Percentiles rank a stretch among this genome's conserved stretches.
These are phyloP conservation scores for Mangifera indica DNA, from an alignment of 345 rosid genomes.

Conservation along the genomic window DNA sequence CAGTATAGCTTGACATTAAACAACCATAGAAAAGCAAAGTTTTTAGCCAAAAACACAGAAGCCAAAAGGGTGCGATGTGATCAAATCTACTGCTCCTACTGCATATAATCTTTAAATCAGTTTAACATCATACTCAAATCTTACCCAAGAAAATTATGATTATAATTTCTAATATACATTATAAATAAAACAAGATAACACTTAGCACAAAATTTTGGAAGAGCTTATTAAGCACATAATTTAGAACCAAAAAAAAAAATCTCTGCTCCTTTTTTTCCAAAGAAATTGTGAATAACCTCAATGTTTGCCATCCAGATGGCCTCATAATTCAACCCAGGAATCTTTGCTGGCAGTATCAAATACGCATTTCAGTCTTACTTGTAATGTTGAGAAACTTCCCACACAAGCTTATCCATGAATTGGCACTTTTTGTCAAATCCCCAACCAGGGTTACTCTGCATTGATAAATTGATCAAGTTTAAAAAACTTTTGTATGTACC, in stretches of 20 bases:
- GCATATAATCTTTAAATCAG: too few relatives aligned
- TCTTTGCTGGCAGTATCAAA: background rate
- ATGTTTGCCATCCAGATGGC: background rate
- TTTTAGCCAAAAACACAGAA: too few relatives aligned
- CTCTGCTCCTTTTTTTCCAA: conserved; percentile 1
- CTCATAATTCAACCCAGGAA: background rate
- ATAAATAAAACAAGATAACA: background rate
- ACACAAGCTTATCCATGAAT: conserved; percentile 82
- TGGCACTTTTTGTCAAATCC: conserved; percentile 86
- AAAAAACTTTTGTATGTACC: background rate
- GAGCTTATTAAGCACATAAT: background rate
- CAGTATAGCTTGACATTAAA: too few relatives aligned
- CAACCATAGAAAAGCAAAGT: too few relatives aligned
- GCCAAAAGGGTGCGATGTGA: too few relatives aligned
- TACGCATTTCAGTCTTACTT: conserved; percentile 29
- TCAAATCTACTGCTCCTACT: too few relatives aligned
- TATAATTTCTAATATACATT: conserved; percentile 5
- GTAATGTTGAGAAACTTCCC: conserved; percentile 65
- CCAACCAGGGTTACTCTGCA: conserved; percentile 98
- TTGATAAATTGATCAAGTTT: conserved; percentile 4
- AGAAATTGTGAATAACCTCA: background rate
- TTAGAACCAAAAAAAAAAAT: background rate
- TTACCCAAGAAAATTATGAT: too few relatives aligned
- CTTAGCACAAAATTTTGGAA: background rate
- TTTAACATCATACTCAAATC: too few relatives aligned